Evolutionary conservation across 345 rosid genomes (phyloP), one percentile per base, ranked within the genome.

Genomic region (Turritis glabra): DNA sequence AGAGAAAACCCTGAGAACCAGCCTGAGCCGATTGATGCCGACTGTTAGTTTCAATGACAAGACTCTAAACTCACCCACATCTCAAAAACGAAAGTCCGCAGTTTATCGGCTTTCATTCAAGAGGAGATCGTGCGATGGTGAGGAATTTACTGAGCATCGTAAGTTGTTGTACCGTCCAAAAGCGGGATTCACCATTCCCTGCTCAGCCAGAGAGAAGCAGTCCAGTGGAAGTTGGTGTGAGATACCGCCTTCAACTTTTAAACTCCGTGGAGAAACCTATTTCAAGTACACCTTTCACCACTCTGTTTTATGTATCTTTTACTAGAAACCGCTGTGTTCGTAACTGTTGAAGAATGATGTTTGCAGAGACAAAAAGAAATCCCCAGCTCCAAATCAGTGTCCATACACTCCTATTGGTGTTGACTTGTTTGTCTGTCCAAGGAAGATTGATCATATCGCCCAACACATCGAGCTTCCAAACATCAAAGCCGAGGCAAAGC

Each of bases 391-490:
- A 23, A 80, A 82, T 66, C 75, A 70, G 62, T 73, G 85, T 68
- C 90, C 97, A 0, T 94, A 88, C 60, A 79, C 79, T 63, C 90
- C 98, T 2, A 81, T 91, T 14, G 98, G 97, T 14, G 92, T 94
- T 17, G 97, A 91, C 37, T 69, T 94, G 65, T 91, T 91, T 76
- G 58, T 79, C 47, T 91, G 93, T 82, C 91, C 84, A 2, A 85
- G 73, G 77, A 94, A 94, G 87, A 82, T 91, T 75, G 88, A 87
- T 82, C 98, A 94, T 82, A 90, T 94, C 17, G 96, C 95, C 1
- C 95, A 90, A 67, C 92, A 87, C 77, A 86, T 94, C 9, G 97
- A 91, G 76, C 95, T 91, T 84, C 97, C 97, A 35, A 78, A 86
- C 67, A 67, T 87, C 27, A 87, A 85, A 77, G 68, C 83, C 2